Conservation (phyloP, 768 basidiomycete species). For the Amanita inopinata region DNA sequence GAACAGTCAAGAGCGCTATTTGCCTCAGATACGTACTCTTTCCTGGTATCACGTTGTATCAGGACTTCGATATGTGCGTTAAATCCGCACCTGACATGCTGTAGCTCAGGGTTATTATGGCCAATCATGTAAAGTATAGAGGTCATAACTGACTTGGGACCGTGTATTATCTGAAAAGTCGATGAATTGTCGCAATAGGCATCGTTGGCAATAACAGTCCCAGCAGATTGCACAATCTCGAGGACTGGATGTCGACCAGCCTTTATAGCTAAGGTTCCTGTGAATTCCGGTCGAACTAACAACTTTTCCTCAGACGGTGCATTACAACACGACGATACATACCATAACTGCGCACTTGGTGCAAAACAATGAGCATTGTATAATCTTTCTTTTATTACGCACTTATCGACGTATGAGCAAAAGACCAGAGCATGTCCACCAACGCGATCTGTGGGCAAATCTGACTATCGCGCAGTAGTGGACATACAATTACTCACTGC, state of each 20-base stretch:
- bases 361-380: not conserved
- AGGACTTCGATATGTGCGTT: not conserved
- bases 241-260: slow-evolving; percentile 83
- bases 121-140: not conserved
- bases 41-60: slow-evolving; percentile 36
- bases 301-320: no score
- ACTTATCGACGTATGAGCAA: slow-evolving; percentile 79
- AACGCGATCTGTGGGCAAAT: slow-evolving; percentile 54
- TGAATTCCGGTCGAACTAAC: slow-evolving; percentile 84
- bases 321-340: not conserved
- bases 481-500: slow-evolving; percentile 47
- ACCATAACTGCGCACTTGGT: slow-evolving; percentile 41
- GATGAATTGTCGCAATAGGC: slow-evolving; percentile 80
- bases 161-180: slow-evolving; percentile 86
- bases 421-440: slow-evolving; percentile 85
- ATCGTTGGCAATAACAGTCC: slow-evolving; percentile 79
- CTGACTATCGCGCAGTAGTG: not conserved
- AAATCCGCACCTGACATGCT: slow-evolving; percentile 34
- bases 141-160: slow-evolving; percentile 59
- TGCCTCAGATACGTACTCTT: slow-evolving; percentile 94
- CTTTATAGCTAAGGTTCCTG: slow-evolving; percentile 83
- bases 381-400: slow-evolving; percentile 17
- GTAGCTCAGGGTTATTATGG: not conserved
- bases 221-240: slow-evolving; percentile 59
- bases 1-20: slow-evolving; percentile 69